Evolutionary conservation across 1,284 basidiomycete species (phyloP), one percentile per base, ranked within the genome.

Genomic region (Sporisorium scitamineum): DNA sequence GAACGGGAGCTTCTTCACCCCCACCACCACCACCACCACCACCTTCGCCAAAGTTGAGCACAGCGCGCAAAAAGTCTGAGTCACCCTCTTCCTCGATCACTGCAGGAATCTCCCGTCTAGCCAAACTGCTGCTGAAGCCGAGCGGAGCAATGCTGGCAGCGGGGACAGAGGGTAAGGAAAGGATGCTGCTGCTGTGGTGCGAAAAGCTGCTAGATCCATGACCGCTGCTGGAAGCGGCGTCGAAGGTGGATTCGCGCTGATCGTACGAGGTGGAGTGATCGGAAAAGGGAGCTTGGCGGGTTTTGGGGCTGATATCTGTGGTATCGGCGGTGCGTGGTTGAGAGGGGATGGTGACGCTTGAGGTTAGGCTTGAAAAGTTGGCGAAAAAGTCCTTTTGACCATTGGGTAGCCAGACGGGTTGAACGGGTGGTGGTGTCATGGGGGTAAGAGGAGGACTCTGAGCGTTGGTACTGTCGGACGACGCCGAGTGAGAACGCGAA

Each of bases 41-140:
- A 20, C 57, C 60, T 20, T 65, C 68, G 34, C 75, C 72, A 60
- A 71, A 75, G 66, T 73, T 70, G 52, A 80, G 66, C 16, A 80
- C 78, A 31, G 78, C 78, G 6, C 73, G 72, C 16, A 80, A 39
- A 41, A 80, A 78, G 47, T 80, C 78, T 2, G 76, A 72, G 58
- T 79, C 73, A 14, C 39, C 64, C n/a, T 76, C 76, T 42, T 75
- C 72, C 24, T 70, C 67, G 24, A 75, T 66, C 32, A 70, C 63
- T 5, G 71, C 61, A 5, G 61, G 58, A 8, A 69, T 62, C 10
- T 66, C 66, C 34, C 66, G 53, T 7, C 61, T 34, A 7, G 53
- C n/a, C 20, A 39, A 14, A 16, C 24, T 45, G 27, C 50, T 70
- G 52, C 42, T 41, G 47, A 61, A 61, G 1, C 24, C 24, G 3